phyloP scores from a whole-genome alignment of 768 basidiomycete genomes.

The Suillus occidentalis region DNA sequence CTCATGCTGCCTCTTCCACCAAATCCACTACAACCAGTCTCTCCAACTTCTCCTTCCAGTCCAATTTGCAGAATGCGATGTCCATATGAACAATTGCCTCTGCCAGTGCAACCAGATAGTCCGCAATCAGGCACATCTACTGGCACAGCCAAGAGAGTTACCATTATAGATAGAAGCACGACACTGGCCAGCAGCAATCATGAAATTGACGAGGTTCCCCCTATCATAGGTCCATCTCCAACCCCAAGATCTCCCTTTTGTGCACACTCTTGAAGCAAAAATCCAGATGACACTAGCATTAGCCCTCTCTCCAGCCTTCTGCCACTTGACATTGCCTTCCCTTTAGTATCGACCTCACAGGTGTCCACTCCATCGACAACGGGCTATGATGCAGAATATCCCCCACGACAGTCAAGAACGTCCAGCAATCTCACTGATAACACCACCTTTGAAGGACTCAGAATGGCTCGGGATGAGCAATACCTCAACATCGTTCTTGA shows the following conservation, averaged over 20 bases:
- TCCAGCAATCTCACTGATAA: conserved; percentile 61
- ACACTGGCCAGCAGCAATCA: conserved; percentile 21
- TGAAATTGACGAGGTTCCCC: conserved; percentile 40
- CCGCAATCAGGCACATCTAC: conserved; percentile 46
- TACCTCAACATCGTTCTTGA: conserved; percentile 92
- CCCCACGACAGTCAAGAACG: conserved; percentile 60
- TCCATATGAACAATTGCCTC: conserved; percentile 48
- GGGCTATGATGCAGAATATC: conserved; percentile 35
- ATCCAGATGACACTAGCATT: conserved; percentile 11
- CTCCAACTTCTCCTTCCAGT: conserved; percentile 33
- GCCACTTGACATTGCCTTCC: conserved; percentile 27
- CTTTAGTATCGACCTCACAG: conserved; percentile 41
- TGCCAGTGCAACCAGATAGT: conserved; percentile 55
- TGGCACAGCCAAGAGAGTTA: conserved; percentile 31
- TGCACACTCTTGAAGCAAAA: conserved; percentile 30
- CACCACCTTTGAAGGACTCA: conserved; percentile 61
- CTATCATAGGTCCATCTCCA: conserved; percentile 31
- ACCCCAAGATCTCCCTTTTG: conserved; percentile 57
- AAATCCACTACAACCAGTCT: conserved; percentile 47
- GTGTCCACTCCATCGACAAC: conserved; percentile 32
- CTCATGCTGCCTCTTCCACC: conserved; percentile 58
- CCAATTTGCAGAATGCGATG: conserved; percentile 47
- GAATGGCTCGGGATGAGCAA: conserved; percentile 83
- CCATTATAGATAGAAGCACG: conserved; percentile 13
- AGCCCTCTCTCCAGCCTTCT: conserved; percentile 17